These are phyloP conservation scores for Colletotrichum musae DNA, from an alignment of 2,329 filamentous ascomycete genomes.

Conservation along the genomic window DNA sequence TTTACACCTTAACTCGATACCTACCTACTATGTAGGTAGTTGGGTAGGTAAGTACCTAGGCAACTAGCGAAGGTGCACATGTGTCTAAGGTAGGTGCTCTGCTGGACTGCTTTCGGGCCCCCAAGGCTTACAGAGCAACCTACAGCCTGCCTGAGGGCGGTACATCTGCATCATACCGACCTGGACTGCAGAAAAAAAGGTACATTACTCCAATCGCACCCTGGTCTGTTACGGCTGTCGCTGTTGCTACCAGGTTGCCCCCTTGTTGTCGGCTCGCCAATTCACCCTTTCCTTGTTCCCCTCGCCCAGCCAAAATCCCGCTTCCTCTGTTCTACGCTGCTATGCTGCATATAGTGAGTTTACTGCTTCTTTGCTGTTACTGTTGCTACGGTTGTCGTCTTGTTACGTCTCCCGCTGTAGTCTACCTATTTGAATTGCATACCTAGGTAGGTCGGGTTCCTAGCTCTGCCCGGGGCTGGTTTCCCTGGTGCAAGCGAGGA, in stretches of 20 bases:
- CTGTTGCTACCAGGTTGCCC: constrained; percentile 23
- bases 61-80: no score
- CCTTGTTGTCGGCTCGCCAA: constrained; percentile 33
- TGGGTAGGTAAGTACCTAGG: no score
- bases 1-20: no score
- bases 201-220: constrained; percentile 2
- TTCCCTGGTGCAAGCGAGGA: not conserved
- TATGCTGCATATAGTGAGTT: not conserved
- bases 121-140: no score
- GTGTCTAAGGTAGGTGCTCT: no score
- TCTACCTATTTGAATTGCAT: not conserved
- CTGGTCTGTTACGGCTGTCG: constrained; percentile 35
- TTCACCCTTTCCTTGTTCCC: constrained; percentile 6
- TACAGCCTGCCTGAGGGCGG: constrained; percentile 10
- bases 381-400: constrained; percentile 1
- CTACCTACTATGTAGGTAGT: no score
- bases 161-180: not conserved
- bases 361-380: not conserved
- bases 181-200: not conserved
- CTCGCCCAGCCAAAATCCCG: constrained; percentile 3
- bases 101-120: no score
- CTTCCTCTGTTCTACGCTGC: not conserved
- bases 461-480: not conserved
- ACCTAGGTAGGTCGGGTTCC: not conserved
- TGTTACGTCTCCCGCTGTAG: constrained; percentile 12